Evolutionary conservation across 192 early-diverging fungal species (phyloP).

Genomic region (Coemansia sp.): DNA sequence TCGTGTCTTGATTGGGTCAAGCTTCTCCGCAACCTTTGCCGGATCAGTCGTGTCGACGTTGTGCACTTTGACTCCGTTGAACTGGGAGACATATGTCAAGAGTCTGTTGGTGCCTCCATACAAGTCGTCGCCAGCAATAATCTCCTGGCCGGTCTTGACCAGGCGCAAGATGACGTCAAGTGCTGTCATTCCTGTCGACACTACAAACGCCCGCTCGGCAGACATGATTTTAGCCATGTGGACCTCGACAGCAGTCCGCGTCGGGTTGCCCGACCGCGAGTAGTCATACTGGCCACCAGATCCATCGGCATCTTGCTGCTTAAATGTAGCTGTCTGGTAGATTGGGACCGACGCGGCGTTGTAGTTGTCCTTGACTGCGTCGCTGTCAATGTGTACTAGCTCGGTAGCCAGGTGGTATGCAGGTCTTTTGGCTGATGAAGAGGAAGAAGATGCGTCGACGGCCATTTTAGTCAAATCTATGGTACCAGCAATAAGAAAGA

Average conservation of each 20-base stretch:
- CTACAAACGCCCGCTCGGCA: constrained; percentile 80
- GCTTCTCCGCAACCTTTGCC: constrained; percentile 57
- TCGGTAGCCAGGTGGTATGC: constrained; percentile 72
- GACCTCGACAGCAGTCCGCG: constrained; percentile 86
- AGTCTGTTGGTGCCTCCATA: constrained; percentile 97
- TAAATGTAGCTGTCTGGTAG: constrained; percentile 98
- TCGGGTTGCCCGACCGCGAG: constrained; percentile 94
- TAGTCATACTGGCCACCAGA: constrained; percentile 91
- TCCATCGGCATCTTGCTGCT: constrained; percentile 75
- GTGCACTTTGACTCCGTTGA: constrained; percentile 78
- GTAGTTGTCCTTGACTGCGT: constrained; percentile 75
- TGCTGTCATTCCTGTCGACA: constrained; percentile 91
- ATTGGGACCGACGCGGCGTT: constrained; percentile 91
- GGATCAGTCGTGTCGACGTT: constrained; percentile 87
- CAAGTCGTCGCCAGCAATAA: constrained; percentile 93
- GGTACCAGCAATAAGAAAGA: not conserved
- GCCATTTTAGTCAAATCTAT: not conserved
- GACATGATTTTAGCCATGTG: constrained; percentile 95
- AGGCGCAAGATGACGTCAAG: constrained; percentile 89
- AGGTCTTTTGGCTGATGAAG: constrained; percentile 6
- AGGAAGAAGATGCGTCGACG: constrained; percentile 6
- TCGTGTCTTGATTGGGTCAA: constrained; percentile 73
- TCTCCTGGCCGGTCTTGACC: constrained; percentile 82
- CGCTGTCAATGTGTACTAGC: constrained; percentile 70
- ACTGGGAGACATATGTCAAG: constrained; percentile 76